Evolutionary conservation across 345 rosid genomes (phyloP), one percentile per base, ranked within the genome.

Genomic region (Lepidium didymum): DNA sequence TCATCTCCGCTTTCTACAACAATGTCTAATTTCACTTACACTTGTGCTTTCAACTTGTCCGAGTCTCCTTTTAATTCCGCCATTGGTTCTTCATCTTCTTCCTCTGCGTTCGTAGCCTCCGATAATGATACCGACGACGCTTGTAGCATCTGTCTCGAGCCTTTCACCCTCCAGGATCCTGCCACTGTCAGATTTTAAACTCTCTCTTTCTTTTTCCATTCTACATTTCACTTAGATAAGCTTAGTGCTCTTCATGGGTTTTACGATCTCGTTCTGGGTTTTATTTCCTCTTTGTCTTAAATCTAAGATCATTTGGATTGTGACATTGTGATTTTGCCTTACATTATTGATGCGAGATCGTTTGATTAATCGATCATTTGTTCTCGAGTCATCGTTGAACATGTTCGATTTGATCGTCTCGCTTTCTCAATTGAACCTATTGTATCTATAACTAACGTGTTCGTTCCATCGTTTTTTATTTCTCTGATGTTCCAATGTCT

Each of bases 121-220:
- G 88, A 78, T 62, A 90, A 83, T 44, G 66, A 72, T 42, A 57
- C 75, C 70, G 96, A 86, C 14, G 96, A 92, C 70, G 80, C 81
- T 16, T 92, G 98, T 73, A 89, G 98, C 79, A 87, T 92, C 82
- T 92, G 98, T 68, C 87, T 92, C 69, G 96, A 92, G 62, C 73
- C 87, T 69, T 92, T 89, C 84, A 70, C 84, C 56, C 14, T 72
- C 29, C 84, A 82, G 10, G 81, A 89, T 34, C 98, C 98, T 60
- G 71, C 81, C 68, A 79, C 94, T 71, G 98, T 89, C 67, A 18
- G 72, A 45, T 69, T 54, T 44, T 52, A 12, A 1, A 8, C 44
- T 25, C 70, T 55, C 41, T 31, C 14, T 14, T 1, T 29, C 3
- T 42, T 14, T 42, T 23, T 23, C 16, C 2, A 2, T 47, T 25